Evolutionary conservation across 352 stramenopile species (phyloP), one percentile per base, ranked within the genome.

Genomic region (Phytophthora hybrid): DNA sequence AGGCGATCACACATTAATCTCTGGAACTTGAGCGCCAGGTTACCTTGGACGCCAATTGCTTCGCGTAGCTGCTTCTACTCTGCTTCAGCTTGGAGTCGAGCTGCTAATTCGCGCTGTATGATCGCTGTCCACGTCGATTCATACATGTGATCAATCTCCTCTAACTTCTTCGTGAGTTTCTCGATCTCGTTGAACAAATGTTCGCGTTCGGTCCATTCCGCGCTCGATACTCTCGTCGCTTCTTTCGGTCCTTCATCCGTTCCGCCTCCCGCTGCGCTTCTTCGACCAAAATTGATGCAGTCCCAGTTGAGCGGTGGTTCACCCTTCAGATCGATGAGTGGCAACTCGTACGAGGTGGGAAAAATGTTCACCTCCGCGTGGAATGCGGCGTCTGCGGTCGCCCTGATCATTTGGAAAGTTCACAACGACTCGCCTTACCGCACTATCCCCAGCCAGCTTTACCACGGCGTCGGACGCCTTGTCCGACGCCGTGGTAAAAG

Each of bases 131-230:
- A 73, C 4, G 29, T n/a, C 23, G 23, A 26, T 26, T 26, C 23
- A 26, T 26, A 26, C 23, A 26, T 26, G 23, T 26, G 23, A 26
- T 26, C 23, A 1, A n/a, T 19, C n/a, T 56, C 29, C 4, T 51
- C 2, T 23, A 74, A 21, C n/a, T 74, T 31, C 16, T 53, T 9
- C n/a, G 53, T 53, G 21, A 74, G 54, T 23, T 47, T 49, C 26
- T 61, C 23, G 5, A 70, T 61, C 16, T 74, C 23, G 2, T 56
- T 26, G 11, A 64, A n/a, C 44, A 73, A 41, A 1, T 54, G 1
- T 26, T 26, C 23, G 23, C 1, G 23, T 26, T 26, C 2, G 23
- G 23, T 2, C 23, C 1, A 2, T 26, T 26, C 23, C 23, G 23
- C 23, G 23, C 23, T 26, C 23, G 23, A 26, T 26, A 26, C n/a